Conservation (phyloP, 2,329 filamentous ascomycete genomes). For the Tothia fuscella region DNA sequence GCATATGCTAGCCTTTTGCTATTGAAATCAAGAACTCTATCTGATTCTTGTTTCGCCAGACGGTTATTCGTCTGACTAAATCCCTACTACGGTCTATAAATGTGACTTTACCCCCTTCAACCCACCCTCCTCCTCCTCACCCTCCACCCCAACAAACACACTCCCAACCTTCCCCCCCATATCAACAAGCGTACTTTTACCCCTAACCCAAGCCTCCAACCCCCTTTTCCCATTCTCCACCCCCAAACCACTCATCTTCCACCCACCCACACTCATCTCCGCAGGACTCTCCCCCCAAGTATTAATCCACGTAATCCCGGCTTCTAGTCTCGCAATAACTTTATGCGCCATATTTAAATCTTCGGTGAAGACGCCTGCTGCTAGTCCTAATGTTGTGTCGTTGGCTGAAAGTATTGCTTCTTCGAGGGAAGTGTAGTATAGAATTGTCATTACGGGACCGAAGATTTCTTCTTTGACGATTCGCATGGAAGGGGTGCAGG, state of each 20-base stretch:
- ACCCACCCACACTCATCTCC: slow-evolving; percentile 85
- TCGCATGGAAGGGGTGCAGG: slow-evolving; percentile 73
- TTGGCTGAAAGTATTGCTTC: slow-evolving; percentile 65
- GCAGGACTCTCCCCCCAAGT: slow-evolving; percentile 87
- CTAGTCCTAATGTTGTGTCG: slow-evolving; percentile 63
- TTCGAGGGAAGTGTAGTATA: slow-evolving; percentile 59
- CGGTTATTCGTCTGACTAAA: too few species aligned
- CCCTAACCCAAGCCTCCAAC: slow-evolving; percentile 69
- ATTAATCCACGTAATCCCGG: slow-evolving; percentile 86
- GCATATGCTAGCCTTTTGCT: too few species aligned
- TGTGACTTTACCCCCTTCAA: too few species aligned
- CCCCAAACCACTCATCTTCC: slow-evolving; percentile 81
- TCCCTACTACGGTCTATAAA: too few species aligned
- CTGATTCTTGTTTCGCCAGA: too few species aligned
- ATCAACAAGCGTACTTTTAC: slow-evolving; percentile 81
- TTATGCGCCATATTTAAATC: slow-evolving; percentile 63
- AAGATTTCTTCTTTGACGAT: slow-evolving; percentile 80
- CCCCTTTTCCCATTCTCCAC: slow-evolving; percentile 76
- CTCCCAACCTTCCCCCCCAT: slow-evolving; percentile 59
- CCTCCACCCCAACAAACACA: too few species aligned
- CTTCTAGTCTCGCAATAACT: slow-evolving; percentile 59
- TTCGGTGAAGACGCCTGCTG: slow-evolving; percentile 71
- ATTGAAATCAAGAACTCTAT: too few species aligned
- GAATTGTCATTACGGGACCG: slow-evolving; percentile 72
- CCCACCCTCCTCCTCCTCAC: too few species aligned